Percentiles rank a stretch among this genome's conserved stretches.
Evolutionary conservation across 139 green algal species (phyloP).

Genomic region (Gonium pectorale): DNA sequence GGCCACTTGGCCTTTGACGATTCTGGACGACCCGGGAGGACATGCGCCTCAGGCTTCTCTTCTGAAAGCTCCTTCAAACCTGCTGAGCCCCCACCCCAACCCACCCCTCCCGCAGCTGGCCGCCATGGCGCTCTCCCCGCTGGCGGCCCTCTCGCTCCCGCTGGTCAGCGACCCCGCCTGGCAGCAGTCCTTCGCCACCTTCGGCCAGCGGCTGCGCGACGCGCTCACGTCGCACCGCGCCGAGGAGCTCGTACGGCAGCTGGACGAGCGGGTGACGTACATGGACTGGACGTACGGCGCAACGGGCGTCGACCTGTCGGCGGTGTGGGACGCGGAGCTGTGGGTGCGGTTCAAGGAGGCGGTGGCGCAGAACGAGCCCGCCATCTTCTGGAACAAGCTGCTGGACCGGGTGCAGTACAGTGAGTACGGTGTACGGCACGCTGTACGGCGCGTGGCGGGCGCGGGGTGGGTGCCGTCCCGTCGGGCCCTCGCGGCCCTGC

Average conservation of each 20-base stretch:
- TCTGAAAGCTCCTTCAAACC: no score
- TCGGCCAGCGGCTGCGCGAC: slow-evolving; percentile 14
- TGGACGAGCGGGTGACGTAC: slow-evolving; percentile 60
- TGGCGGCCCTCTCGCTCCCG: slow-evolving; percentile 67
- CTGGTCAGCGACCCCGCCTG: slow-evolving; percentile 41
- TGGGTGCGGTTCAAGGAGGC: slow-evolving; percentile 66
- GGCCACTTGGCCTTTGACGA: no score
- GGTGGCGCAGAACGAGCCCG: slow-evolving; percentile 54
- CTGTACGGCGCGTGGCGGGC: no score
- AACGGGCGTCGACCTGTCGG: slow-evolving; percentile 59
- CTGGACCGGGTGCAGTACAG: slow-evolving; percentile 65
- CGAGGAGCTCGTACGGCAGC: not conserved
- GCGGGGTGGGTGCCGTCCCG: no score
- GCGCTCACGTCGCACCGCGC: slow-evolving; percentile 18
- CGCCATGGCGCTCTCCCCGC: slow-evolving; percentile 70
- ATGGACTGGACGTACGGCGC: slow-evolving; percentile 68
- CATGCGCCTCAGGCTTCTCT: no score
- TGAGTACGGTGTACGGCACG: slow-evolving; percentile 53
- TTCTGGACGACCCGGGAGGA: no score
- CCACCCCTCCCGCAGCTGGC: slow-evolving; percentile 50
- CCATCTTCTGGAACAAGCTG: slow-evolving; percentile 67
- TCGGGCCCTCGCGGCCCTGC: no score
- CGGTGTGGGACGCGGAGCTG: slow-evolving; percentile 73
- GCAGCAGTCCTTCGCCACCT: slow-evolving; percentile 32
- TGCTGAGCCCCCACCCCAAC: no score